Evolutionary conservation across 768 basidiomycete species (phyloP).

Genomic region (Leccinum ochraceum): DNA sequence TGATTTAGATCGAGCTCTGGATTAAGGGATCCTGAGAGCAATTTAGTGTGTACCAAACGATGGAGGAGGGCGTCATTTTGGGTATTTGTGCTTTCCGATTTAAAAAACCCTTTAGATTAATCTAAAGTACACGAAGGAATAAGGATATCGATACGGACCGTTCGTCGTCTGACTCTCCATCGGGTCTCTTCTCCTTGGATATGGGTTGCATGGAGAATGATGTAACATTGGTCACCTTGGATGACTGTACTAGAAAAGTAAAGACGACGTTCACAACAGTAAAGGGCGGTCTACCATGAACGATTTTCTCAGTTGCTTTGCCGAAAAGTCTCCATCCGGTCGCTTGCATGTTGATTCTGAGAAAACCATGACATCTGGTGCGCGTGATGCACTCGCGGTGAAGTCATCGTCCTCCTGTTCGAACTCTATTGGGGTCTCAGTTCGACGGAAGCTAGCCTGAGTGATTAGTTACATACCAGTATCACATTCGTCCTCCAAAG

Average conservation of each 20-base stretch:
- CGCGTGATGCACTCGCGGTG: conserved; percentile 34
- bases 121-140: not conserved
- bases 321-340: conserved; percentile 17
- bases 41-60: conserved; percentile 74
- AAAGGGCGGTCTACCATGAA: conserved; percentile 64
- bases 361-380: conserved; percentile 60
- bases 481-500: conserved; percentile 24
- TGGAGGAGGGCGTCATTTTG: conserved; percentile 81
- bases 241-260: conserved; percentile 52
- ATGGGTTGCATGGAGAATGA: conserved; percentile 18
- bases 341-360: conserved; percentile 35
- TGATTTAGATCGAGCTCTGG: conserved; percentile 60
- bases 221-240: conserved; percentile 67
- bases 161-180: conserved; percentile 56
- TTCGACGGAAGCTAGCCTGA: not conserved
- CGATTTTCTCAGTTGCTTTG: conserved; percentile 54
- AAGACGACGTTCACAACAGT: not conserved
- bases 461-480: conserved; percentile 13
- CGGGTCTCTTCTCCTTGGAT: conserved; percentile 21
- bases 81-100: conserved; percentile 56
- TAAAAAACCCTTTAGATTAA: conserved; percentile 1
- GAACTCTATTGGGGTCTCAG: conserved; percentile 29
- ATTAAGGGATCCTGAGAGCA: conserved; percentile 73
- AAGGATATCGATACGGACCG: conserved; percentile 35
- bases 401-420: conserved; percentile 51